Evolutionary conservation across 2,329 filamentous ascomycete genomes (phyloP), one percentile per base, ranked within the genome.

Genomic region (Phaeomoniella chlamydospora): DNA sequence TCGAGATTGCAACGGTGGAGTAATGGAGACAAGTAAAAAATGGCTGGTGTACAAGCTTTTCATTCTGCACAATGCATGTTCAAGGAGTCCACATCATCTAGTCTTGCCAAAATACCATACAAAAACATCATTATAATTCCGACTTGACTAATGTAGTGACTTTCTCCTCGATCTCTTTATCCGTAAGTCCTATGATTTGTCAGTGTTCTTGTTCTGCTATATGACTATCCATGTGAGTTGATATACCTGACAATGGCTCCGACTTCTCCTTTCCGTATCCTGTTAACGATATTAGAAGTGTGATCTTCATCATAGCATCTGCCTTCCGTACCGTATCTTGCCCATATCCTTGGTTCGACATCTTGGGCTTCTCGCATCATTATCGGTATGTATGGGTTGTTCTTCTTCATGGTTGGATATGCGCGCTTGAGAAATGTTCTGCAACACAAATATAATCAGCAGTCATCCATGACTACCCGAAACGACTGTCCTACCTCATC

Each of bases 341-440:
- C 87, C 61, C 80, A 96, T 44, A 98, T 75, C 59, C 76, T 80
- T 45, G 90, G 88, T 56, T 81, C 67, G 37, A 83, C 84, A 53
- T 83, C 85, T 49, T 74, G 67, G 36, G 88, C 90, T 68, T 96
- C 90, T 55, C 90, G 83, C 53, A 98, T 77, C 68, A 98, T 69
- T 62, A 98, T 96, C 37, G 90, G 90, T 34, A 74, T 87, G 61
- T 82, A 68, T 39, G 90, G 90, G 68, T 98, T 98, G 72, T 88
- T 83, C 71, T 93, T 92, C 77, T 98, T 98, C 88, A 98, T 96
- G 41, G 83, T 90, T 33, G 90, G 90, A 62, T 98, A 98, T 47
- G 86, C 78, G 57, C 84, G 77, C 45, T 79, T 80, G 47, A 98
- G 71, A 65, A 98, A 98, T 18, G 81, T 78, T 59, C 90, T 94